Base-by-base conservation (phyloP, 1,284 basidiomycete genomes). In the Salmacisia buchloeana region DNA sequence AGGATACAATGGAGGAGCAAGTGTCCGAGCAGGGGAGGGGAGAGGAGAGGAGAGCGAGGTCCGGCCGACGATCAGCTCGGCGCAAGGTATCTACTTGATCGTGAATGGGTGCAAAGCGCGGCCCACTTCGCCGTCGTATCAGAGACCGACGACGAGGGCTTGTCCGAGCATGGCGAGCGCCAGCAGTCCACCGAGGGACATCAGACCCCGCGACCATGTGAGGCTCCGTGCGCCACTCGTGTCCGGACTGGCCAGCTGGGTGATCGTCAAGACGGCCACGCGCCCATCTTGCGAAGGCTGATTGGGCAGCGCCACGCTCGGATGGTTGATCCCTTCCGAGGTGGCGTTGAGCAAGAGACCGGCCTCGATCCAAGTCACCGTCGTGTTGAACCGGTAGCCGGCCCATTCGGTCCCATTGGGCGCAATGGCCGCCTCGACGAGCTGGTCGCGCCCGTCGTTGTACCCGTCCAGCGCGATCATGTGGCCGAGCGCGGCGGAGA, bases 221-320 rank as follows among this genome's bases (percentile, higher is more conserved):
- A 49, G 35, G 27, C n/a, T 56, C 13, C 49, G 27, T 21, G 49
- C 49, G 25, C 12, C 27, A 5, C 21, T 54, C 29, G 49, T 33
- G 49, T 33, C 27, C 18, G 58, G 58, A 39, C 29, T 46, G 29
- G 58, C 61, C 49, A 73, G 61, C 65, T 75, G 69, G 2, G 56
- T 86, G 58, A 94, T 88, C 0, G 86, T 87, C 69, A 94, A 73
- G 1, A 97, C 82, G 0, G 91, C 92, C 0, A 96, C 88, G 3
- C 92, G 82, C 0, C 94, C 93, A 77, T 97, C 93, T 4, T 88
- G 84, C 0, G 92, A 87, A 59, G 86, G 87, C 15, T 81, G 73
- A 1, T 86, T 86, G 43, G 85, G 74, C 10, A 83, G 81, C 23
- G 82, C 83, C 5, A 94, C 89, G 18, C 74, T 61, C 1, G 31